Evolutionary conservation across 805 yeast genomes (phyloP), one percentile per base, ranked within the genome.

Genomic region (Suhomyces sp.): DNA sequence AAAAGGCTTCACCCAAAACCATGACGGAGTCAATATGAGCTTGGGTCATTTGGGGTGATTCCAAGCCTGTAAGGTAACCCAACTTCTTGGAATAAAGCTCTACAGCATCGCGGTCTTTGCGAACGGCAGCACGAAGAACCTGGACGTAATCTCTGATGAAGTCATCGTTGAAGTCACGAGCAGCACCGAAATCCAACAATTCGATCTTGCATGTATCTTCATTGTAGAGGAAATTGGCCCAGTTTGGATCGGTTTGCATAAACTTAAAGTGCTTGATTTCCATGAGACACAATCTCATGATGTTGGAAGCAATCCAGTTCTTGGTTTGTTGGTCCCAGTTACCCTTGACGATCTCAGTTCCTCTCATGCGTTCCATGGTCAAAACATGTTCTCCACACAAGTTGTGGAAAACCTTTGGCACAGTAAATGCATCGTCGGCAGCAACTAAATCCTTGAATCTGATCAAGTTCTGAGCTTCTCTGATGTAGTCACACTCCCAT

Each of bases 181-280:
- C 86, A 1, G 99, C 98, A 46, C 99, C 99, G 70, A 94, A 94
- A 71, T 94, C 99, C 49, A 94, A 74, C 51, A 94, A 75, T 68
- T 93, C 97, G 52, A 94, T 83, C 66, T 86, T 84, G 22, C 80
- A 70, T 1, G 91, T 83, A n/a, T 73, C 59, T 31, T 76, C 76
- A 63, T 94, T 91, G 73, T 88, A 91, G 53, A 94, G 71, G 72
- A 94, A 94, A 68, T 94, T 94, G 44, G 99, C 97, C 99, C 99
- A 94, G 68, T 94, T 94, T 48, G 99, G 99, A 72, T 94, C 99
- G 1, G 98, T 93, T 72, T 94, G 99, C 99, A 94, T 94, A 72
- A 86, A 93, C 62, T 80, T 81, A 73, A 87, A 92, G 59, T 81
- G 74, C 12, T 91, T 89, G 66, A 94, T 88, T 70, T 94, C 99